A percentile compares a stretch with the other conserved stretches of the same genome.
These are phyloP conservation scores for Tetrahymena elliotti DNA, from an alignment of 73 alveolate species.

Conservation along the genomic window DNA sequence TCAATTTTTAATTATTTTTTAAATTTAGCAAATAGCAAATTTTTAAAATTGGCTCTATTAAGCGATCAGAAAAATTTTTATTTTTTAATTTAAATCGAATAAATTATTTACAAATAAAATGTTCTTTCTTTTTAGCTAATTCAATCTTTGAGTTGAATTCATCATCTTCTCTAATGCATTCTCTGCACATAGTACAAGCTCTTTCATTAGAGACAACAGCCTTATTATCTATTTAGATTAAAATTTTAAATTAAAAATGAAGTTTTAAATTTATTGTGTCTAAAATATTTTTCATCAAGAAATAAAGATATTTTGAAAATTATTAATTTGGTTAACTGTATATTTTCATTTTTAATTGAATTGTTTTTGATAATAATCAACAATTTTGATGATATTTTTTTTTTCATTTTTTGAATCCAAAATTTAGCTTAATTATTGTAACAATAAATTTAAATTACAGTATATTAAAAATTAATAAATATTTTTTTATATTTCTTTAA, in stretches of 20 bases:
- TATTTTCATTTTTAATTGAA: too few species aligned
- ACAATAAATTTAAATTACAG: too few species aligned
- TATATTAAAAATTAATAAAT: too few species aligned
- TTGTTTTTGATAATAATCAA: too few species aligned
- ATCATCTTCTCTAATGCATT: constrained; percentile 86
- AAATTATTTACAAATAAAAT: constrained; percentile 57
- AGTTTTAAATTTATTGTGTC: too few species aligned
- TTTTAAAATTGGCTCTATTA: background rate
- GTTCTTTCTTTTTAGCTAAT: constrained; percentile 79
- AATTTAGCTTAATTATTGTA: background rate
- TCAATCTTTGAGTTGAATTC: constrained; percentile 63
- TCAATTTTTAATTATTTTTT: background rate
- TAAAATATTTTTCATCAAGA: too few species aligned
- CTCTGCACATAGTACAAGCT: constrained; percentile 95
- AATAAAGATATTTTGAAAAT: too few species aligned
- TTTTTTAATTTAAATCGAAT: background rate
- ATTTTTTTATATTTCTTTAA: too few species aligned
- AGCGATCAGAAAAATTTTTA: background rate
- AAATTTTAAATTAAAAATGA: too few species aligned
- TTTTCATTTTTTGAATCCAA: background rate
- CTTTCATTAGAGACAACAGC: constrained; percentile 79
- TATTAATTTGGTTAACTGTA: too few species aligned
- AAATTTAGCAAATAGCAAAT: background rate
- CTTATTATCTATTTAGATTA: constrained; percentile 6
- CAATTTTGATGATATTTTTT: too few species aligned